These are phyloP conservation scores for Naganishia vaughanmartiniae DNA, from an alignment of 768 basidiomycete species.

Conservation along the genomic window DNA sequence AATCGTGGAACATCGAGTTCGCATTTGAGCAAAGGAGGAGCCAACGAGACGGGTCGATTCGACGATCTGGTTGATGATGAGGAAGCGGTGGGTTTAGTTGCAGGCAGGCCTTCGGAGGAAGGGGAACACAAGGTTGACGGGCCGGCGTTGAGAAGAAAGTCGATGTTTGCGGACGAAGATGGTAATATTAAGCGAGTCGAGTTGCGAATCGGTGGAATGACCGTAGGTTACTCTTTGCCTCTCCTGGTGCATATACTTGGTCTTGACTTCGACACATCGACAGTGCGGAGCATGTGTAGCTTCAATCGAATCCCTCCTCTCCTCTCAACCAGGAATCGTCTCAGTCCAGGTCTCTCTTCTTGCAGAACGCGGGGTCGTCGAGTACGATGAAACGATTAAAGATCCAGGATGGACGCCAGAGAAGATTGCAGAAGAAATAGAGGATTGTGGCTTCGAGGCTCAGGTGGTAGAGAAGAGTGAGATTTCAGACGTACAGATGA, in stretches of 20 bases:
- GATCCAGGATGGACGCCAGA: constrained; percentile 66
- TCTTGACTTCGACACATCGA: not conserved
- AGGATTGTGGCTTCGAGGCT: constrained; percentile 58
- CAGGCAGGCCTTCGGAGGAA: constrained; percentile 32
- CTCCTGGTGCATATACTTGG: not conserved
- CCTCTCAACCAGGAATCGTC: constrained; percentile 74
- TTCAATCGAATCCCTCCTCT: constrained; percentile 48
- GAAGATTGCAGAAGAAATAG: constrained; percentile 81
- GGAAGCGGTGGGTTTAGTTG: constrained; percentile 35
- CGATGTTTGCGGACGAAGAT: constrained; percentile 9
- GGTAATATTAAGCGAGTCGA: constrained; percentile 38
- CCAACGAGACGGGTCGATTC: constrained; percentile 18
- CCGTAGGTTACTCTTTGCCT: constrained; percentile 37
- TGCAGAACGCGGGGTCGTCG: constrained; percentile 85
- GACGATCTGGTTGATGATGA: constrained; percentile 25
- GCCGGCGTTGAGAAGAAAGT: constrained; percentile 3
- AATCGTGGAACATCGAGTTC: not conserved
- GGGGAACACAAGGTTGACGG: constrained; percentile 26
- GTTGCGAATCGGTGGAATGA: constrained; percentile 50
- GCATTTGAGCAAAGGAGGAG: not conserved
- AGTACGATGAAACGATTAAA: constrained; percentile 67
- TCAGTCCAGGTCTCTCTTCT: constrained; percentile 94
- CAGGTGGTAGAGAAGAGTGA: constrained; percentile 48
- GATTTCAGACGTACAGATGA: constrained; percentile 44
- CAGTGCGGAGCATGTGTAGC: constrained; percentile 54